These are phyloP conservation scores for Cyberlindnera subsufficiens DNA, from an alignment of 805 yeast genomes.

Conservation along the genomic window DNA sequence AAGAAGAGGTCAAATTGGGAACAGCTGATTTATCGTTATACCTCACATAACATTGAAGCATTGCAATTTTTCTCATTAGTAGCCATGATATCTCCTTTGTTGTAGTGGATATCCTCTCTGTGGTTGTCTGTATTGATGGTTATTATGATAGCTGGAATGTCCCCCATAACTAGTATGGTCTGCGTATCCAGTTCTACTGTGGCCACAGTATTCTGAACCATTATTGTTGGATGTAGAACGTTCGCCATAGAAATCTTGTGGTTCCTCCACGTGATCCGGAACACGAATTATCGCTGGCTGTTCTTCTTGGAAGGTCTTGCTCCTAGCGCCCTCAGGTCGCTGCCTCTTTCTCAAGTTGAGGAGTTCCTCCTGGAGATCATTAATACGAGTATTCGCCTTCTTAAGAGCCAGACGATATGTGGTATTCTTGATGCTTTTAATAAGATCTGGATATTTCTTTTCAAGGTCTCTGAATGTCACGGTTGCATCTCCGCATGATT, in stretches of 20 bases:
- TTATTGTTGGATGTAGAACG: neutral
- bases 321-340: too few species aligned
- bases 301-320: too few species aligned
- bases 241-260: neutral
- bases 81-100: neutral
- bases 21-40: too few species aligned
- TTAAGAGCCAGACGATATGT: constrained; percentile 4
- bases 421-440: constrained; percentile 2
- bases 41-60: too few species aligned
- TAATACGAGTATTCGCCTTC: constrained; percentile 4
- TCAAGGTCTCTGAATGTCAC: constrained; percentile 8
- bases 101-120: neutral
- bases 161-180: neutral
- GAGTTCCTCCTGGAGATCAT: constrained; percentile 3
- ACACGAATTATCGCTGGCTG: neutral
- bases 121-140: neutral
- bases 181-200: neutral
- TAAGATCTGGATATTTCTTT: constrained; percentile 4
- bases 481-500: neutral
- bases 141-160: neutral
- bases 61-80: neutral
- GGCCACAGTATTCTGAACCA: neutral
- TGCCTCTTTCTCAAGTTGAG: neutral
- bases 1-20: too few species aligned
- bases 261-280: constrained; percentile 3